Evolutionary conservation across 2,329 filamentous ascomycete genomes (phyloP), one percentile per base, ranked within the genome.

Genomic region (Phyllosticta paracitricarpa): DNA sequence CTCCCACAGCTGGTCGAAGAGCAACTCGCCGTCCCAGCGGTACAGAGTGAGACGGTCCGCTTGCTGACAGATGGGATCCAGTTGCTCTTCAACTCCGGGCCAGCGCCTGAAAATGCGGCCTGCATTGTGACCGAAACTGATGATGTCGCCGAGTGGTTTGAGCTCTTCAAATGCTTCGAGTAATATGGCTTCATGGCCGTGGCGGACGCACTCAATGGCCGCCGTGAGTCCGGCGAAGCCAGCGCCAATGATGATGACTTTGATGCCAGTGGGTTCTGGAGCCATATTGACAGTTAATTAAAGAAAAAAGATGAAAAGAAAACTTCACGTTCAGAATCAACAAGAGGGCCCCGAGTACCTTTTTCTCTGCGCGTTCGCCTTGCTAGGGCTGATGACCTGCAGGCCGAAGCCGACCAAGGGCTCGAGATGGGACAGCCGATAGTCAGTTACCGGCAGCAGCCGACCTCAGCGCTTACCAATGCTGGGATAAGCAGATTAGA

Each of bases 161-260:
- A 85, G 77, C 63, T 81, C 79, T 10, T 70, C 68, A 62, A 84
- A 83, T 1, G 77, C 76, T 64, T 85, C 83, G 65, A 84, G 82
- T 54, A 86, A 74, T 59, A 77, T 73, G 30, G 84, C 82, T 17
- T 76, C 72, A 67, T 86, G 84, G 5, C 84, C 84, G 64, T 85
- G 81, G 10, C 82, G 79, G 63, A 81, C 78, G 68, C 83, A 85
- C 71, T 86, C 84, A 64, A 87, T 84, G 51, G 84, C 84, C 9
- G 82, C 81, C 2, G 82, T 81, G n/a, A 86, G 73, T 10, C 84
- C 84, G 25, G 82, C 84, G 63, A 86, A 86, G 22, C 84, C 71
- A 9, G 70, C 70, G 54, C 78, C 68, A 72, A 76, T 81, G 59
- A 84, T 74, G 51, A 83, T 72, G 51, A 58, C 33, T 10, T 22